Evolutionary conservation across 148 eudicot genomes (phyloP), one percentile per base, ranked within the genome.

Genomic region (Diospyros kaki): DNA sequence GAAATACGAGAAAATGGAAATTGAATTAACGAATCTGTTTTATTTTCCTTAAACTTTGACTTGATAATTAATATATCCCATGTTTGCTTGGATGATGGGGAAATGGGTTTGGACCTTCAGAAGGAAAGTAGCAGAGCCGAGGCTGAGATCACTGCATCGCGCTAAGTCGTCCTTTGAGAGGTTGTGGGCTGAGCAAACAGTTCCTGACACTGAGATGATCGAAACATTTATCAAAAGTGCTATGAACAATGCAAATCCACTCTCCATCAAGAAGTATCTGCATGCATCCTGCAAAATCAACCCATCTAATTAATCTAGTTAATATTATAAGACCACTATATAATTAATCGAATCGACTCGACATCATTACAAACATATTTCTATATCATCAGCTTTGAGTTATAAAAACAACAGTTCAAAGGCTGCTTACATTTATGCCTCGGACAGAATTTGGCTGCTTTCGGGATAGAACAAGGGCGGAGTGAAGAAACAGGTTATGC

Each of bases 171-270:
- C 84, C 0, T 75, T 9, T 1, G 89, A 81, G 13, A 83, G 73
- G 46, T 71, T 72, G 41, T 80, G 15, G 9, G 78, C 77, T 2
- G 76, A 50, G 65, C 98, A 94, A 81, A 90, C 87, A 15, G 96
- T 79, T 14, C 90, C 97, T 1, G 98, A 80, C 3, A 92, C 97
- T 28, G 97, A 81, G n/a, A 94, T 77, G 3, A 94, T 69, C 3
- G 96, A 84, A 7, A 94, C 88, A 58, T 94, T 94, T 56, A 92
- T 94, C 69, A 93, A 70, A 66, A 94, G 88, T 3, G 98, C 97
- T 0, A 94, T 77, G 58, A 92, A 90, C 40, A 94, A 70, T 2
- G 98, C 98, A 56, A 94, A 80, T 45, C 97, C 97, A 61, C 96
- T 94, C 86, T 94, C 98, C 53, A 91, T 79, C 69, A 94, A 74